A percentile compares a stretch with the other conserved stretches of the same genome.
These are phyloP conservation scores for Paramecium sexaurelia DNA, from an alignment of 73 alveolate species.

Conservation along the genomic window DNA sequence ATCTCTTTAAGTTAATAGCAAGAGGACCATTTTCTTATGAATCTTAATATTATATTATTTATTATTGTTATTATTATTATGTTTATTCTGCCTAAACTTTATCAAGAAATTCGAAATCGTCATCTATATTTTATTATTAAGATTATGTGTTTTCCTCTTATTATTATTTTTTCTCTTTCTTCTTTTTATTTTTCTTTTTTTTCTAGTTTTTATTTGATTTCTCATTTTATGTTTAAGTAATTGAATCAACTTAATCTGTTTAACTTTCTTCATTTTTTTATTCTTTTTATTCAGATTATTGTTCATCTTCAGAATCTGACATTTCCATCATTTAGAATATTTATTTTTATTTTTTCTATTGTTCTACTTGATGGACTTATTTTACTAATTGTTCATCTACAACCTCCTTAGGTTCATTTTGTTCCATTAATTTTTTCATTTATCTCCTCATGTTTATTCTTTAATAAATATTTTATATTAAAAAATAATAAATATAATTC, in stretches of 20 bases:
- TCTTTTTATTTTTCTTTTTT: not conserved
- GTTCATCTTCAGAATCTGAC: constrained; percentile 34
- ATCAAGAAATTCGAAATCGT: not conserved
- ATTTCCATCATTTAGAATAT: constrained; percentile 5
- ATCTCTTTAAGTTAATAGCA: not conserved
- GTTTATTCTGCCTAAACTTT: not conserved
- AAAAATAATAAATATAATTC: not conserved
- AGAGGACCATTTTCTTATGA: constrained; percentile 27
- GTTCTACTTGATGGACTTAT: not conserved
- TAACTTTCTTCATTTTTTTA: not conserved
- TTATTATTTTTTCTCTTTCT: not conserved
- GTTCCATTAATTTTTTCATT: not conserved
- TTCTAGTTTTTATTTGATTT: not conserved
- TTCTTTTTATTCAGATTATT: not conserved
- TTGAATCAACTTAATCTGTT: not conserved
- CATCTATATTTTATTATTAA: not conserved
- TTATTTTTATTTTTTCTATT: constrained; percentile 12
- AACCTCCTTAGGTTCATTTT: not conserved
- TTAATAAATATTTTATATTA: not conserved
- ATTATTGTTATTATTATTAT: not conserved
- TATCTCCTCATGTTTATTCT: constrained; percentile 46
- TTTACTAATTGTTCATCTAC: constrained; percentile 8
- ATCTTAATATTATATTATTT: not conserved
- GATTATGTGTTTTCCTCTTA: not conserved
- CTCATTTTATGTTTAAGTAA: not conserved